Evolutionary conservation across 768 basidiomycete genomes (phyloP), one percentile per base, ranked within the genome.

Genomic region (Ephemerocybe angulata): DNA sequence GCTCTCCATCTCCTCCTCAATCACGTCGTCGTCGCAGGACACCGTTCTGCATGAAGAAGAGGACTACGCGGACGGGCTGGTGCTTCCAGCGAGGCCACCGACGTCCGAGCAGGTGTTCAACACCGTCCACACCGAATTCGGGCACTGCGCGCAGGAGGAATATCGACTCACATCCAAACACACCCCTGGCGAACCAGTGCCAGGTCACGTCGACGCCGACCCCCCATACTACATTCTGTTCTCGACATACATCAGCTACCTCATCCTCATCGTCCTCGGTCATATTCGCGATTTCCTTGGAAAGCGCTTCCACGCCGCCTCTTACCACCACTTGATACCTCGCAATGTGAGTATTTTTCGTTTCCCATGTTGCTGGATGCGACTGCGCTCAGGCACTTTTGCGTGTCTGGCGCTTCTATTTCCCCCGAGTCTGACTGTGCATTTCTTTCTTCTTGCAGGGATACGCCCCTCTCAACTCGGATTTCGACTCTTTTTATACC

Each of bases 401-500:
- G 38, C 29, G 29, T 43, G n/a, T n/a, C n/a, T n/a, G n/a, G n/a
- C n/a, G n/a, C 29, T 24, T 31, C 29, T 55, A 43, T 27, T 52
- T 50, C 55, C 50, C 50, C 54, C 41, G 6, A 47, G 53, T 28
- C 40, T 55, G 52, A 50, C 25, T 53, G 37, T 52, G 21, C 46
- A 48, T 24, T 53, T 21, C 21, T 62, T 40, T 50, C 25, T 30
- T 50, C 52, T 49, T 19, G 19, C 69, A 98, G 93, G 97, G 96
- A 54, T 95, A 97, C 65, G 96, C 95, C 1, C 90, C 97, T 4
- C 80, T 98, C 57, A 96, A 93, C 73, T 97, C 94, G 8, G 97
- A 98, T 69, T 98, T 98, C 62, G 96, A 98, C 70, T 98, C 97
- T 5, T 99, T 98, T 76, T 98, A 98, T 78, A 96, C 95, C 56